phyloP scores from a whole-genome alignment of 2,329 filamentous ascomycete genomes.

The Colletotrichum sp. region DNA sequence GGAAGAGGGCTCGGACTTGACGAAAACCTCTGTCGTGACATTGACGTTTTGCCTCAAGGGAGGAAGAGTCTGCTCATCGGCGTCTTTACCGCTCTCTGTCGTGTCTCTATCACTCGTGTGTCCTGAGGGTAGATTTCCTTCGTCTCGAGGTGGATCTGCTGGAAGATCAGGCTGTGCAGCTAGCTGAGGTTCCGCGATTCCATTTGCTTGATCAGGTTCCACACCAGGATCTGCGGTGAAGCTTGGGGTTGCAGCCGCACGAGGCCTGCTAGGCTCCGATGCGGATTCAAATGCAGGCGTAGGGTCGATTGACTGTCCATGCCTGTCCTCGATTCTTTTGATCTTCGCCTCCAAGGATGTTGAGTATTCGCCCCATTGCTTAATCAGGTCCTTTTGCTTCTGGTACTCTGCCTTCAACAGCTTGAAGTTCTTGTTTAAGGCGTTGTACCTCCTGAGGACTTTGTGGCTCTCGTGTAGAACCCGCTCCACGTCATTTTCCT shows the following conservation, averaged over 20 bases:
- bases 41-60: neutral
- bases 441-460: conserved; percentile 44
- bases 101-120: neutral
- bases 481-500: neutral
- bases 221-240: conserved; percentile 13
- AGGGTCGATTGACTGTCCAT: conserved; percentile 22
- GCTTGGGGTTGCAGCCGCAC: neutral
- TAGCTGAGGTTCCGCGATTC: neutral
- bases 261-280: conserved; percentile 1
- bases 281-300: neutral
- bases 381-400: conserved; percentile 45
- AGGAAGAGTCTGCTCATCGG: neutral
- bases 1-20: conserved; percentile 60
- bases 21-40: neutral
- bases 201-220: neutral
- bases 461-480: conserved; percentile 26
- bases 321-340: conserved; percentile 44
- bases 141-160: neutral
- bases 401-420: conserved; percentile 41
- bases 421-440: conserved; percentile 46
- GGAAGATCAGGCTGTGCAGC: neutral
- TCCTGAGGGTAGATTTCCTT: neutral
- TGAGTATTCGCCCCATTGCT: conserved; percentile 52
- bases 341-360: conserved; percentile 48
- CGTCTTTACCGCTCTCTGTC: neutral